These are phyloP conservation scores for Scalesia atractyloides DNA, from an alignment of 129 eudicot genomes.

Conservation along the genomic window DNA sequence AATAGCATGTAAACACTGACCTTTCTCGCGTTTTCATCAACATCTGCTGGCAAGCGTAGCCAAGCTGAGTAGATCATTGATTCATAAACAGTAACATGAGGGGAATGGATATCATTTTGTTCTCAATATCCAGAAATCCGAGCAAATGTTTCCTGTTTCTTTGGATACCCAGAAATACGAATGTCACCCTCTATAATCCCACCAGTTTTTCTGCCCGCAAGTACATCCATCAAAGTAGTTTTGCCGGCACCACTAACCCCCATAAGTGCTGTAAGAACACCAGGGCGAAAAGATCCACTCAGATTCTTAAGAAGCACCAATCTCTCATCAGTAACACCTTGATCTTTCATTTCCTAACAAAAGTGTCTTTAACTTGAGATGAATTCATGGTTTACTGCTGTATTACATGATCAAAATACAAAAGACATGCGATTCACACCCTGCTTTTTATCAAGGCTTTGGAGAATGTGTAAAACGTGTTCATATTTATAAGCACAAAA, in stretches of 20 bases:
- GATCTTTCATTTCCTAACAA: constrained; percentile 83
- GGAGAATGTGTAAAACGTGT: background rate
- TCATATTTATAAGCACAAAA: background rate
- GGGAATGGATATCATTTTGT: constrained; percentile 90
- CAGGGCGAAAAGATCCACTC: constrained; percentile 90
- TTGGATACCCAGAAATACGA: constrained; percentile 83
- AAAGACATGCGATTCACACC: background rate
- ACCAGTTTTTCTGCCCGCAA: constrained; percentile 92
- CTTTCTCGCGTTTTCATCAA: constrained; percentile 49
- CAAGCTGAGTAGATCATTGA: constrained; percentile 87
- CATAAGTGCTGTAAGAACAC: constrained; percentile 87
- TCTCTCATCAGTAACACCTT: constrained; percentile 57
- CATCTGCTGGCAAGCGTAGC: constrained; percentile 62
- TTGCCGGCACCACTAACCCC: constrained; percentile 98
- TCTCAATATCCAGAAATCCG: constrained; percentile 91
- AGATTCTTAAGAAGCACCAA: constrained; percentile 67
- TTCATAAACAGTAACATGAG: constrained; percentile 80
- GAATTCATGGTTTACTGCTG: background rate
- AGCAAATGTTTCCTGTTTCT: constrained; percentile 86
- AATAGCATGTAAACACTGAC: constrained; percentile 28
- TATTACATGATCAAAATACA: background rate
- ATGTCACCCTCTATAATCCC: constrained; percentile 71
- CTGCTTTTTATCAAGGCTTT: background rate
- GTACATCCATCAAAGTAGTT: constrained; percentile 93
- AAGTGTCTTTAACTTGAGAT: background rate